phyloP scores from a whole-genome alignment of 2,329 filamentous ascomycete genomes.

The Neofusicoccum sp. region DNA sequence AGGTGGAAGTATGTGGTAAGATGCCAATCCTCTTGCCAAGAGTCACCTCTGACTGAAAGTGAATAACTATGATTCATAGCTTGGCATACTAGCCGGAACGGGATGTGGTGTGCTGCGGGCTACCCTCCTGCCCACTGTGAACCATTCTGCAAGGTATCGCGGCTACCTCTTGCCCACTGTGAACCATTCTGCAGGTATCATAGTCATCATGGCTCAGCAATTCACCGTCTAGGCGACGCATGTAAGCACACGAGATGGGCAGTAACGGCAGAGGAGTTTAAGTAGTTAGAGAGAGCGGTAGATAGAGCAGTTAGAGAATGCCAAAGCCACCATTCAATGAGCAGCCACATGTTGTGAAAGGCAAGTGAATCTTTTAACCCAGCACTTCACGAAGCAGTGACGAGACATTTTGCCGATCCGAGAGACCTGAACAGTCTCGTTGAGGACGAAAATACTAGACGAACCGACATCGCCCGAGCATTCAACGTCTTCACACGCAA shows the following conservation, averaged over 20 bases:
- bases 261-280: too few relatives aligned
- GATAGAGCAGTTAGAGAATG: too few relatives aligned
- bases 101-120: neutral
- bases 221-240: too few relatives aligned
- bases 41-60: neutral
- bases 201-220: too few relatives aligned
- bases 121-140: neutral
- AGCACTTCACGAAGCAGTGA: constrained; percentile 7
- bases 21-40: neutral
- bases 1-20: too few relatives aligned
- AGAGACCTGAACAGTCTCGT: neutral
- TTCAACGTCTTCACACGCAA: neutral
- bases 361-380: too few relatives aligned
- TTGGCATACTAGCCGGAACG: neutral
- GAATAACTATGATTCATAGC: constrained; percentile 4
- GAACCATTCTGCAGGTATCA: neutral
- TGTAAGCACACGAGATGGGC: too few relatives aligned
- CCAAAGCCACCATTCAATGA: too few relatives aligned
- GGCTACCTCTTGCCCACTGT: neutral
- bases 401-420: constrained; percentile 6
- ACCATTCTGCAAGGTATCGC: neutral
- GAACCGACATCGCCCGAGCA: constrained; percentile 17
- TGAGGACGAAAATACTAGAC: neutral
- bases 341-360: too few relatives aligned
- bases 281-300: too few relatives aligned